Evolutionary conservation across 2,329 filamentous ascomycete genomes (phyloP).

Genomic region (Sporothrix euskadiensis): DNA sequence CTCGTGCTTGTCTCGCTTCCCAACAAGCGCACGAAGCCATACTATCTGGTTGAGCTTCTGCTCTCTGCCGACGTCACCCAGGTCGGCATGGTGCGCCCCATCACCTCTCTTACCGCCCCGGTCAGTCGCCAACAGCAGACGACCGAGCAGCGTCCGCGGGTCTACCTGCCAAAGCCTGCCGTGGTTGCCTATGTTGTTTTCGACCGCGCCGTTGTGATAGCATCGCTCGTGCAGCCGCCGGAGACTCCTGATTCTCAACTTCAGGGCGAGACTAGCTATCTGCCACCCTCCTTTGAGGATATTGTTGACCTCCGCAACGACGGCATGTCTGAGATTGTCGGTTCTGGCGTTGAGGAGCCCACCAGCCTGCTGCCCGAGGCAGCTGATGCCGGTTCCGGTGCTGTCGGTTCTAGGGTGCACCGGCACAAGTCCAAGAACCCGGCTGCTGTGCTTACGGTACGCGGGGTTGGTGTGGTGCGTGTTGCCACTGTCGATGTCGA

Average conservation of each 20-base stretch:
- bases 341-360: slow-evolving; percentile 65
- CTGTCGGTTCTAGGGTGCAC: slow-evolving; percentile 42
- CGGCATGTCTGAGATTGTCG: slow-evolving; percentile 62
- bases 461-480: slow-evolving; percentile 62
- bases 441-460: slow-evolving; percentile 61
- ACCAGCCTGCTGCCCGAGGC: slow-evolving; percentile 40
- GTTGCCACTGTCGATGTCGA: slow-evolving; percentile 60
- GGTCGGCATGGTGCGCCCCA: slow-evolving; percentile 67
- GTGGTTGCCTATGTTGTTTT: slow-evolving; percentile 83
- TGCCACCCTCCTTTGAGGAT: slow-evolving; percentile 77
- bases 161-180: slow-evolving; percentile 76
- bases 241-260: slow-evolving; percentile 77
- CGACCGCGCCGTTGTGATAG: slow-evolving; percentile 72
- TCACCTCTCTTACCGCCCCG: slow-evolving; percentile 62
- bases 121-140: slow-evolving; percentile 42
- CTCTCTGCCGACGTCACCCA: slow-evolving; percentile 54
- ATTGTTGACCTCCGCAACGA: slow-evolving; percentile 75
- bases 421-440: slow-evolving; percentile 63
- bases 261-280: slow-evolving; percentile 61
- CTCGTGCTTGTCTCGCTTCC: slow-evolving; percentile 62
- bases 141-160: slow-evolving; percentile 53
- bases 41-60: slow-evolving; percentile 72
- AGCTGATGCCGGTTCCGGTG: slow-evolving; percentile 10
- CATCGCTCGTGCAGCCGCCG: slow-evolving; percentile 67
- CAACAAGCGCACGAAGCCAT: slow-evolving; percentile 57